phyloP scores from a whole-genome alignment of 2,329 filamentous ascomycete genomes.

The Colletotrichum shisoi region DNA sequence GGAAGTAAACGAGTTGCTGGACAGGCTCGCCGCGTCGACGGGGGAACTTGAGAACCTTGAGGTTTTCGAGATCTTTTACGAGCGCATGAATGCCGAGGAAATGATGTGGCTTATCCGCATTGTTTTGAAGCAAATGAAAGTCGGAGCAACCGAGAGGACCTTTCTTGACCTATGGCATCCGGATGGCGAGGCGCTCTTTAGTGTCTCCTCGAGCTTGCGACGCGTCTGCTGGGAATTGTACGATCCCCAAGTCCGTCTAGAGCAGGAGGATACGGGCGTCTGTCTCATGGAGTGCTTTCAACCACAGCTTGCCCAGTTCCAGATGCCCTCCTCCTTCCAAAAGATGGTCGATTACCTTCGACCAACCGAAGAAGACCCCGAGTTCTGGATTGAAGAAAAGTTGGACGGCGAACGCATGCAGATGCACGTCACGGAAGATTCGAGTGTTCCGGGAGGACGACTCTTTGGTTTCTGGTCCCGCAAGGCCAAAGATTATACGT shows the following conservation, averaged over 20 bases:
- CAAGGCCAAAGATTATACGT: slow-evolving; percentile 95
- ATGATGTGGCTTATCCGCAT: slow-evolving; percentile 95
- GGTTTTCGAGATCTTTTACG: slow-evolving; percentile 85
- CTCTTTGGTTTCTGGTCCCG: slow-evolving; percentile 91
- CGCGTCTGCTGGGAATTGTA: slow-evolving; percentile 94
- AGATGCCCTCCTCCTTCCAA: slow-evolving; percentile 78
- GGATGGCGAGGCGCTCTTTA: slow-evolving; percentile 80
- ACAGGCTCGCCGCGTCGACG: slow-evolving; percentile 75
- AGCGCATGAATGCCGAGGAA: slow-evolving; percentile 91
- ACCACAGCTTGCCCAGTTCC: slow-evolving; percentile 91
- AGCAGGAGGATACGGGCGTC: slow-evolving; percentile 77
- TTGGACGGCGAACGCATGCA: slow-evolving; percentile 97
- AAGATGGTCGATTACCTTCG: slow-evolving; percentile 76
- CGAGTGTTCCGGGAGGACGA: slow-evolving; percentile 70
- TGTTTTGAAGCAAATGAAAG: slow-evolving; percentile 78
- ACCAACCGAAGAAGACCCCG: slow-evolving; percentile 71
- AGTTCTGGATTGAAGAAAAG: slow-evolving; percentile 98
- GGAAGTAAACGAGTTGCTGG: slow-evolving; percentile 87
- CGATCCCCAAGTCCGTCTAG: slow-evolving; percentile 75
- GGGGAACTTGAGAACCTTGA: slow-evolving; percentile 85
- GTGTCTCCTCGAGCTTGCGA: slow-evolving; percentile 86
- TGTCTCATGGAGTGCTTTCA: slow-evolving; percentile 94
- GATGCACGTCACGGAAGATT: slow-evolving; percentile 84
- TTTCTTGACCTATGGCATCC: slow-evolving; percentile 84
- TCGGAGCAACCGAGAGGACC: slow-evolving; percentile 85